Evolutionary conservation across 176 grass and related monocot genomes (phyloP).

Genomic region (Oryza officinalis): DNA sequence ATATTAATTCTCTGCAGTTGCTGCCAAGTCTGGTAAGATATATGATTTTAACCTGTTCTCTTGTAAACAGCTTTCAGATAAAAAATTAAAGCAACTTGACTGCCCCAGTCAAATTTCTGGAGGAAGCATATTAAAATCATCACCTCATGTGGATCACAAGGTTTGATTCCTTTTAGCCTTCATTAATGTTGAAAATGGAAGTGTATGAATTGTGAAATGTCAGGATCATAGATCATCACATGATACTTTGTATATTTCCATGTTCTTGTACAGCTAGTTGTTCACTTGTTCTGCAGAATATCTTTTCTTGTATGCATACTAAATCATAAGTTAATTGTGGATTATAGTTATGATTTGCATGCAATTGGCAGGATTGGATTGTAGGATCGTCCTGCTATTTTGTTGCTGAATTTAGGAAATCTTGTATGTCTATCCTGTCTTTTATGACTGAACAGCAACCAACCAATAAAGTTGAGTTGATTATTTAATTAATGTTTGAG

Average conservation of each 20-base stretch:
- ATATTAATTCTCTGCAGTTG: too few relatives aligned
- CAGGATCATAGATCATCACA: slow-evolving; percentile 2
- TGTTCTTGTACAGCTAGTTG: neutral
- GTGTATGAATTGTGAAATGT: neutral
- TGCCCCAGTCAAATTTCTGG: neutral
- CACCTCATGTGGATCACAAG: neutral
- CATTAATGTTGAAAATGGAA: neutral
- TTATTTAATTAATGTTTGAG: too few relatives aligned
- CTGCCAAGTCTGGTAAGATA: too few relatives aligned
- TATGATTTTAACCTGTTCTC: too few relatives aligned
- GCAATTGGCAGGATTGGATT: neutral
- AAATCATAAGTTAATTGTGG: neutral
- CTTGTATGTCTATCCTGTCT: neutral
- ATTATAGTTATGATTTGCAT: neutral
- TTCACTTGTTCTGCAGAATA: neutral
- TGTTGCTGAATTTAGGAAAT: neutral
- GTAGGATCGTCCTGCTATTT: neutral
- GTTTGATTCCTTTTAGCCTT: slow-evolving; percentile 30
- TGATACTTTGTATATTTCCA: neutral
- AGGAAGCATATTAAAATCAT: too few relatives aligned
- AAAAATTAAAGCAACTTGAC: too few relatives aligned
- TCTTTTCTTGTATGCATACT: slow-evolving; percentile 16
- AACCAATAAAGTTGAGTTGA: neutral
- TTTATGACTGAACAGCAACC: slow-evolving; percentile 5
- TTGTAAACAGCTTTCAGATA: too few relatives aligned